Base-by-base conservation (phyloP, 1,284 basidiomycete species). In the Rhodotorula sp. region DNA sequence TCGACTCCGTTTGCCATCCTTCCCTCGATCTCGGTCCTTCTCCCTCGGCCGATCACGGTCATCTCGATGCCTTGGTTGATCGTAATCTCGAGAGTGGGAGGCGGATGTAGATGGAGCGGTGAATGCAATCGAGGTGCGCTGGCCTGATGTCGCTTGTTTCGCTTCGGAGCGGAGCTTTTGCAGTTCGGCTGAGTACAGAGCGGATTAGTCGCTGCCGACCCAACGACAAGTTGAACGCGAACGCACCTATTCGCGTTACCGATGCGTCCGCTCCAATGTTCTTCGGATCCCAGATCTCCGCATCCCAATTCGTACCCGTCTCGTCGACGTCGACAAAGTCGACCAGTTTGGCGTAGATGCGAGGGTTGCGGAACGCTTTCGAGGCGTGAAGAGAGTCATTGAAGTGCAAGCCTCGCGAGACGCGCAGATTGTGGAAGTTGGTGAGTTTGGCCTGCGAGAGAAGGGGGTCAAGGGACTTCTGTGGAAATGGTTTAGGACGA, bases 311-410 rank as follows among this genome's bases (percentile, higher is more conserved):
- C 0, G 89, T 89, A 20, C 85, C 83, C 19, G 88, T 86, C 80
- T 99, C 95, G 77, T 94, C 89, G 20, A 96, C 88, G 68, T 89
- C 89, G 17, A 95, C 70, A 80, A 94, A 91, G 78, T 93, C 89
- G 67, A 98, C 94, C 2, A 99, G 86, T 76, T 94, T 92, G 6
- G 90, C 84, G 79, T 95, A 95, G 19, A 98, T 86, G 79, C 96
- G 91, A 0, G 95, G 95, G 77, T 99, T 98, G 36, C 92, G 88
- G 81, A 97, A 98, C 0, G 91, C 87, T 34, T 91, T 88, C 74
- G 90, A 92, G 13, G 87, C 85, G 86, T 94, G 90, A 47, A 99
- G 85, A 1, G 90, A 90, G 79, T 93, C 91, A 79, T 98, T 98
- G 83, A 96, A 97, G 79, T 96, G 94, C 72, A 88, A 88, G 1